Conservation (phyloP, 2,329 filamentous ascomycete species). For the Fusarium sp. region DNA sequence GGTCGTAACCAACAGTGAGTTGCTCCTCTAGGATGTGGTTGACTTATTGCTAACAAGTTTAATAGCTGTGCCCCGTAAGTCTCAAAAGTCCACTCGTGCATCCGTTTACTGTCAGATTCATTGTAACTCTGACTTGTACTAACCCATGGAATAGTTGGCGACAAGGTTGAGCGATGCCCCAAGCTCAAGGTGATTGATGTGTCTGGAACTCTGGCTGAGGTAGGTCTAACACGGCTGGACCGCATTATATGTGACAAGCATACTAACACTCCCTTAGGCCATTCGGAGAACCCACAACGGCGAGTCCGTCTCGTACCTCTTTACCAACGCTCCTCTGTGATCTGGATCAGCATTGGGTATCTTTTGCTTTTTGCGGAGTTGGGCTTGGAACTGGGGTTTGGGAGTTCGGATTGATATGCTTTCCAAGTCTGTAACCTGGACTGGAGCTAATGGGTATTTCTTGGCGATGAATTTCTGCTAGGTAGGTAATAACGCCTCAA, state of each 20-base stretch:
- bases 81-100: not conserved
- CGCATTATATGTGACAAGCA: not conserved
- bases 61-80: constrained; percentile 3
- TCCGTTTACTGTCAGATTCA: not conserved
- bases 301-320: constrained; percentile 73
- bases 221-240: constrained; percentile 34
- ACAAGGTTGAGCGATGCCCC: constrained; percentile 81
- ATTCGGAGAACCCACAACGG: constrained; percentile 76
- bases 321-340: constrained; percentile 68
- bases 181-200: constrained; percentile 92
- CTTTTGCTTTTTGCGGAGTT: not conserved
- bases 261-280: constrained; percentile 55
- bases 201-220: constrained; percentile 80
- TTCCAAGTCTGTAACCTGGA: not conserved
- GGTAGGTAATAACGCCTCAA: not conserved
- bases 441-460: not conserved
- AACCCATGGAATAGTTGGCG: constrained; percentile 60
- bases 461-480: not conserved
- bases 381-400: not conserved
- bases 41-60: not conserved
- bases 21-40: not conserved
- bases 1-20: not conserved
- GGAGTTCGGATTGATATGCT: not conserved
- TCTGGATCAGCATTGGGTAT: not conserved
- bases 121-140: not conserved